A percentile compares a stretch with the other conserved stretches of the same genome.
phyloP scores from a whole-genome alignment of 208 protist genomes.

The Angomonas ambiguus region DNA sequence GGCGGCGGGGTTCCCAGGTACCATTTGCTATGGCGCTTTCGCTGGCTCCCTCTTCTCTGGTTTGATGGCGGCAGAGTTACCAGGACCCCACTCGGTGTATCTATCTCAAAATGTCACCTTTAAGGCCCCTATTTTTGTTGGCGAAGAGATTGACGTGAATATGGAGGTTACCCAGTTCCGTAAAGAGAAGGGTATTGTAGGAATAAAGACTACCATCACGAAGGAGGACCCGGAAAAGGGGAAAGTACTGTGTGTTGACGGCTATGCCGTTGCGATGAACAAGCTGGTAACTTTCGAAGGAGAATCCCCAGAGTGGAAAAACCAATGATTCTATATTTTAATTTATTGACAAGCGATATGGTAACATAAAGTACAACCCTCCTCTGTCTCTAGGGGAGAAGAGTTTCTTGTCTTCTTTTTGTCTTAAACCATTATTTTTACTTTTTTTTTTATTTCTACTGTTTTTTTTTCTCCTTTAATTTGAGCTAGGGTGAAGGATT shows the following conservation, averaged over 20 bases:
- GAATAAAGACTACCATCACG: constrained; percentile 48
- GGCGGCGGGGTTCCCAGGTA: constrained; percentile 64
- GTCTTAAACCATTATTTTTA: constrained; percentile 5
- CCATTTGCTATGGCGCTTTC: constrained; percentile 79
- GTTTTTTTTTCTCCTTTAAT: constrained; percentile 10
- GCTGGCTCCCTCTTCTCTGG: constrained; percentile 79
- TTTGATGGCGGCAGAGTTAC: constrained; percentile 70
- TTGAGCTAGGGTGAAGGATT: neutral
- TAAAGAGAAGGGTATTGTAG: constrained; percentile 58
- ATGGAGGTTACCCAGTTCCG: constrained; percentile 65
- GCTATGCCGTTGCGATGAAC: constrained; percentile 78
- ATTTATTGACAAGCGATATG: neutral
- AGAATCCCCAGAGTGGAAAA: constrained; percentile 64
- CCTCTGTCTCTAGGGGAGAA: neutral
- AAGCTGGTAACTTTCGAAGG: constrained; percentile 74
- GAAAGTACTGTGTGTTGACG: constrained; percentile 64
- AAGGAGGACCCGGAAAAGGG: constrained; percentile 47
- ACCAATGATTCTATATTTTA: constrained; percentile 8
- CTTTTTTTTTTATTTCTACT: constrained; percentile 14
- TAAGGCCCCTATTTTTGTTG: constrained; percentile 67
- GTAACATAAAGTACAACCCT: neutral
- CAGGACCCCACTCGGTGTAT: constrained; percentile 79
- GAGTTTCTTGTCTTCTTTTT: neutral
- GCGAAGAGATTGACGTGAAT: constrained; percentile 62
- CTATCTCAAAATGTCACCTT: constrained; percentile 81